Percentiles rank a stretch among this genome's conserved stretches.
These are phyloP conservation scores for Fusarium bulbicola DNA, from an alignment of 2,329 filamentous ascomycete species.

Conservation along the genomic window DNA sequence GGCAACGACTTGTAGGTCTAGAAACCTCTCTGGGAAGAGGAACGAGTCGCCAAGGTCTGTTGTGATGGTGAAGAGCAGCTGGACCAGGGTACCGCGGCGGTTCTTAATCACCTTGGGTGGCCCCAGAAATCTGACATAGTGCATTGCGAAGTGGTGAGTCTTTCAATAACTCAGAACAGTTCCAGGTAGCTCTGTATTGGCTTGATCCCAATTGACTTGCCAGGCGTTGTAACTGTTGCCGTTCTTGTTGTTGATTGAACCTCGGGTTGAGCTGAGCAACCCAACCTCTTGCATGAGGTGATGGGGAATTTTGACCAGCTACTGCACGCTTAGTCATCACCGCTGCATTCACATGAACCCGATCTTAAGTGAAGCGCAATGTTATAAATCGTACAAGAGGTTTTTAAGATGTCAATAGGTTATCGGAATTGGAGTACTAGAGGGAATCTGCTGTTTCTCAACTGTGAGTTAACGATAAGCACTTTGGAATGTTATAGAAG, in stretches of 20 bases:
- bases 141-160: slow-evolving; percentile 52
- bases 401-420: fast-evolving
- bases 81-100: slow-evolving; percentile 44
- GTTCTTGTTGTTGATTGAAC: background rate
- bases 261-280: background rate
- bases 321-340: slow-evolving; percentile 28
- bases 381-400: background rate
- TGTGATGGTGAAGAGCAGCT: slow-evolving; percentile 63
- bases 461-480: too few species aligned
- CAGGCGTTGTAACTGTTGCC: background rate
- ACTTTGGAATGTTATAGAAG: background rate
- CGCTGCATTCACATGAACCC: slow-evolving; percentile 2
- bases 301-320: slow-evolving; percentile 19
- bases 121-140: slow-evolving; percentile 65
- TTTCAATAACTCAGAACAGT: background rate
- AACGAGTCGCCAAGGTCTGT: slow-evolving; percentile 67
- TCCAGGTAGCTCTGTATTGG: background rate
- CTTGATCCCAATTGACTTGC: background rate
- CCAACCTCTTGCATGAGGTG: slow-evolving; percentile 17
- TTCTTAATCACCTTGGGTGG: slow-evolving; percentile 51
- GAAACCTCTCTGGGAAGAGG: slow-evolving; percentile 54
- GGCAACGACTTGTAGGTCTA: slow-evolving; percentile 54
- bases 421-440: fast-evolving
- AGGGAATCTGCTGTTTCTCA: fast-evolving
- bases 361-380: background rate